A percentile compares a stretch with the other conserved stretches of the same genome.
Evolutionary conservation across 768 basidiomycete species (phyloP).

Genomic region (Phanerochaete carnosa): DNA sequence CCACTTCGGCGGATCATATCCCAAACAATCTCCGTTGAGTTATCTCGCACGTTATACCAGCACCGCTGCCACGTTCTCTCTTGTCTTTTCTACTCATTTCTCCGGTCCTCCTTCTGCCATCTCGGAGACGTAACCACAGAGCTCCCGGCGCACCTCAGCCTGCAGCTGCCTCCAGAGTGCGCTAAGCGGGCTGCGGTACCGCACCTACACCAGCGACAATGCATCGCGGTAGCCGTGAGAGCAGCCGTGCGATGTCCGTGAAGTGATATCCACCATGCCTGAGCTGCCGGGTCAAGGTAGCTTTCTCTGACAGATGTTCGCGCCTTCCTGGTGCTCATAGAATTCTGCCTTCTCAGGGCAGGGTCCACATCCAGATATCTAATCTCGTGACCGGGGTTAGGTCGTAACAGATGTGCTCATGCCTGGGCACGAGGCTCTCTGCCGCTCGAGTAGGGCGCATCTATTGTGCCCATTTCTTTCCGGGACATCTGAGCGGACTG

Average conservation of each 20-base stretch:
- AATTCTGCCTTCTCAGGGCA: not conserved
- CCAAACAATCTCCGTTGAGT: slow-evolving; percentile 16
- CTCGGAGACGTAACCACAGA: slow-evolving; percentile 1
- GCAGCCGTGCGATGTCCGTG: not conserved
- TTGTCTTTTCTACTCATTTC: not conserved
- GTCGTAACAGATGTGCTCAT: slow-evolving; percentile 4
- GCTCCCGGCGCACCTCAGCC: not conserved
- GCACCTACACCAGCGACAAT: not conserved
- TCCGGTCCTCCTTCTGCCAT: not conserved
- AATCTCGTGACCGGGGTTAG: slow-evolving; percentile 14
- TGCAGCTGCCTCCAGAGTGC: not conserved
- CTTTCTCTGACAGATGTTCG: slow-evolving; percentile 3
- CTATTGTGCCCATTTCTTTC: not conserved
- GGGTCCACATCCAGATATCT: slow-evolving; percentile 11
- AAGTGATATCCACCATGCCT: not conserved
- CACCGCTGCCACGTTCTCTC: slow-evolving; percentile 16
- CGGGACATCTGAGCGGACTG: not conserved
- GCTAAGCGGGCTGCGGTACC: not conserved
- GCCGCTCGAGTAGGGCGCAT: slow-evolving; percentile 1
- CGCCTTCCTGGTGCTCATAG: not conserved
- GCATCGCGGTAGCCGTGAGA: not conserved
- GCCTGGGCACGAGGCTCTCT: slow-evolving; percentile 12
- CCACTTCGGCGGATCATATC: slow-evolving; percentile 15
- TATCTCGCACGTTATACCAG: slow-evolving; percentile 14
- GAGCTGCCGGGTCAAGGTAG: slow-evolving; percentile 1